phyloP scores from a whole-genome alignment of 2,329 filamentous ascomycete species.

The Ciborinia camelliae region DNA sequence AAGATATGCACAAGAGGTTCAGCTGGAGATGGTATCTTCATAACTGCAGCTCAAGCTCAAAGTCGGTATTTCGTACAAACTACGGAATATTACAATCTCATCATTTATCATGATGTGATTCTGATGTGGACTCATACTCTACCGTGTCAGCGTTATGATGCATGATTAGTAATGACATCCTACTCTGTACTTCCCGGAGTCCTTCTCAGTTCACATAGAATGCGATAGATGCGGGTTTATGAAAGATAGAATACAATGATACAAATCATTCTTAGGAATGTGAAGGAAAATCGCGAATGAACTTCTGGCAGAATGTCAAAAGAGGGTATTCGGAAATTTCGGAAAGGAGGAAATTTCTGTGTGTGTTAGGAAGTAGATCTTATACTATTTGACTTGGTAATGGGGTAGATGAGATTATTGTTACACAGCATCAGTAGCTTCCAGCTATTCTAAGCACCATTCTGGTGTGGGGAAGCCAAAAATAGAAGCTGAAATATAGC shows the following conservation, averaged over 20 bases:
- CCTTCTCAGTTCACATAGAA: too few relatives aligned
- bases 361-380: not conserved
- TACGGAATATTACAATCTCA: not conserved
- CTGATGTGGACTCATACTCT: not conserved
- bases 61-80: too few relatives aligned
- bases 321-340: too few relatives aligned
- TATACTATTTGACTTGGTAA: too few relatives aligned
- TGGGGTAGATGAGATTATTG: too few relatives aligned
- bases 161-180: not conserved
- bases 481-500: not conserved
- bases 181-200: not conserved
- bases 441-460: not conserved
- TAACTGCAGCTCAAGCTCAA: not conserved
- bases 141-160: not conserved
- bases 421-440: not conserved
- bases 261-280: too few relatives aligned
- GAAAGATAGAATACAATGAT: too few relatives aligned
- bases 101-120: not conserved
- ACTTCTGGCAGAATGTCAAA: too few relatives aligned
- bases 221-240: too few relatives aligned
- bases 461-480: not conserved
- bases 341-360: too few relatives aligned
- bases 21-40: too few relatives aligned
- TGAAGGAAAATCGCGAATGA: too few relatives aligned
- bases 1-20: not conserved